Base-by-base conservation (phyloP, 2,329 filamentous ascomycete species). In the Plectosphaerella sp. region DNA sequence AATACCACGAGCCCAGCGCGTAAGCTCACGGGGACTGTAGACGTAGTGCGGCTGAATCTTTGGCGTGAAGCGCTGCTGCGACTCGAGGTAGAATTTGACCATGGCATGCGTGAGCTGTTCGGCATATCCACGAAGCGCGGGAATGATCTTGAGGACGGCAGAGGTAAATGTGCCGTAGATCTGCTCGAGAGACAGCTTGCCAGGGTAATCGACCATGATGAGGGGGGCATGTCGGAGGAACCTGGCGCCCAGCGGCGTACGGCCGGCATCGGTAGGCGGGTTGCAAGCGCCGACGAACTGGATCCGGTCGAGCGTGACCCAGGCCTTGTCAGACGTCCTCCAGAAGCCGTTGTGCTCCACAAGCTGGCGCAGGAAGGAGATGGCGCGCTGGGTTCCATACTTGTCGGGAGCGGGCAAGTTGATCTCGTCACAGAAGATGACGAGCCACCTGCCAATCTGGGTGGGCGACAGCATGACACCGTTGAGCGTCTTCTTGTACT, bases 321-420 rank as follows among this genome's bases (percentile, higher is more conserved):
- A 99, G 4, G 89, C 91, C 75, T 96, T 97, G 72, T 97, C 95
- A 0, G 89, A 89, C 1, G 95, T 96, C 60, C 93, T 84, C 95
- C 95, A 99, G 82, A 99, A 99, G 28, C 94, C 94, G 61, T 97
- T 97, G 66, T 99, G 94, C 69, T 99, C 94, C 47, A 99, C 92
- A 56, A 99, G 84, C 68, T 99, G 94, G 61, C 95, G 86, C 59
- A 99, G 72, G 81, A 99, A 99, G 6, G 94, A 95, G 58, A 99
- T 99, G 35, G 94, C 94, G 56, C 94, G 86, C 69, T 99, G 94
- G 2, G 95, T 99, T 51, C 92, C 93, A 67, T 99, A 99, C 63
- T 91, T 93, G 73, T 99, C 94, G 4, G 94, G 94, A 5, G 94
- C 93, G 7, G 94, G 94, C 77, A 99, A 79, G 71, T 99, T 99